These are phyloP conservation scores for Schizosaccharomyces japonicus DNA, from an alignment of 805 yeast species.

Conservation along the genomic window DNA sequence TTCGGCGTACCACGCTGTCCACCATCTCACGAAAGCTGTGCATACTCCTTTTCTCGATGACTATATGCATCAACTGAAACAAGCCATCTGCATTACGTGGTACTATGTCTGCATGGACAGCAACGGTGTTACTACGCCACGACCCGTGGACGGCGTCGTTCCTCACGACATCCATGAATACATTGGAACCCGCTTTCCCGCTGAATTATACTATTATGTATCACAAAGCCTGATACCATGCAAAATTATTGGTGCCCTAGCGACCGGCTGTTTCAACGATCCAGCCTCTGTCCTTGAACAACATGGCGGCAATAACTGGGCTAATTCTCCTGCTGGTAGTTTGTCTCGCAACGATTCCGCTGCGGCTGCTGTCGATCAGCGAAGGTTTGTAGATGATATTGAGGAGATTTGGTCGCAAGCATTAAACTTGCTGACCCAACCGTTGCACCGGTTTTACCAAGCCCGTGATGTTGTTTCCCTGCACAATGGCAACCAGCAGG, in stretches of 20 bases:
- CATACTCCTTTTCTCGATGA: constrained; percentile 3
- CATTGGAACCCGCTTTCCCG: constrained; percentile 64
- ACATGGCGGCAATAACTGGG: constrained; percentile 34
- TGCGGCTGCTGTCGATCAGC: constrained; percentile 20
- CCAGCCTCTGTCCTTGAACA: constrained; percentile 25
- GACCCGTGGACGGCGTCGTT: constrained; percentile 20
- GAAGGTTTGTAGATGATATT: constrained; percentile 20
- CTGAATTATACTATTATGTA: constrained; percentile 60
- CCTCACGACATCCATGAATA: constrained; percentile 69
- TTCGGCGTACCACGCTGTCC: constrained; percentile 14
- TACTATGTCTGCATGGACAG: neutral
- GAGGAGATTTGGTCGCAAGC: constrained; percentile 32
- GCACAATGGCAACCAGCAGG: neutral
- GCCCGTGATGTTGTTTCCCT: constrained; percentile 1
- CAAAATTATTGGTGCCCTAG: constrained; percentile 40
- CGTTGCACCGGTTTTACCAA: constrained; percentile 66
- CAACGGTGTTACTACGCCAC: neutral
- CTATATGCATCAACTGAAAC: constrained; percentile 21
- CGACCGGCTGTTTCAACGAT: constrained; percentile 23
- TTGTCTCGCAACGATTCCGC: constrained; percentile 8
- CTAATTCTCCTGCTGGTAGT: neutral
- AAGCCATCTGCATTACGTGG: neutral
- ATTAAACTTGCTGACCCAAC: constrained; percentile 42
- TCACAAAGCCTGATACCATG: constrained; percentile 51
- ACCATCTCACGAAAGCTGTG: constrained; percentile 2